phyloP scores from a whole-genome alignment of 352 stramenopile genomes.

The Phytophthora pistaciae region DNA sequence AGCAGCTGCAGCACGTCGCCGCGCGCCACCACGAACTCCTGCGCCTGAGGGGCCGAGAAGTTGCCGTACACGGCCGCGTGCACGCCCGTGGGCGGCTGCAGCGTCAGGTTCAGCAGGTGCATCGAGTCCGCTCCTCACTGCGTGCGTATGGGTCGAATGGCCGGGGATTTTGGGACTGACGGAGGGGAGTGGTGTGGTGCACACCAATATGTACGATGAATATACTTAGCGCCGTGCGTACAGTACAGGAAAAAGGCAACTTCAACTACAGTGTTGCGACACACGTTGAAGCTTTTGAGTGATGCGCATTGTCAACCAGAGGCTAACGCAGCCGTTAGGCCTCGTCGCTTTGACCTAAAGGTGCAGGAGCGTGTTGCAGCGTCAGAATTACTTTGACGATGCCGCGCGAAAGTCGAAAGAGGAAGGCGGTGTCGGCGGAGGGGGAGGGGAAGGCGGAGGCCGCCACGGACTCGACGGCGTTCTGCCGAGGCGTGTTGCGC shows the following conservation, averaged over 20 bases:
- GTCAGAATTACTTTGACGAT: background rate
- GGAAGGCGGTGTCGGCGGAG: background rate
- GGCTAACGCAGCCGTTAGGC: too few relatives aligned
- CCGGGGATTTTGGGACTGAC: background rate
- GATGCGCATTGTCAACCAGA: background rate
- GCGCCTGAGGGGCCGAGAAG: slow-evolving; percentile 90
- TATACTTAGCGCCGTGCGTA: too few relatives aligned
- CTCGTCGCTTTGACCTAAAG: too few relatives aligned
- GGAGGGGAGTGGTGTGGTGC: background rate
- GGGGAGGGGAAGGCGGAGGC: background rate
- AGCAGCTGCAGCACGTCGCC: slow-evolving; percentile 96
- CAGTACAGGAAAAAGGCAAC: background rate
- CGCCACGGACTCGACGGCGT: background rate
- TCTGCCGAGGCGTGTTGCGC: background rate
- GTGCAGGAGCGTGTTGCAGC: too few relatives aligned
- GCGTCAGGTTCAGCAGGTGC: slow-evolving; percentile 91
- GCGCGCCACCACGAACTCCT: slow-evolving; percentile 96
- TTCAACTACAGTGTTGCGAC: background rate
- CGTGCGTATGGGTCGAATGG: background rate
- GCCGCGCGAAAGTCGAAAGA: background rate
- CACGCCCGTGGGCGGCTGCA: slow-evolving; percentile 85
- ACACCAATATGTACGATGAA: background rate
- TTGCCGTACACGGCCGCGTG: slow-evolving; percentile 92
- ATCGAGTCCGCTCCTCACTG: slow-evolving; percentile 40
- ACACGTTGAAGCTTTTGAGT: background rate